Base-by-base conservation (phyloP, 257 asterid genomes). In the Henckelia pumila region DNA sequence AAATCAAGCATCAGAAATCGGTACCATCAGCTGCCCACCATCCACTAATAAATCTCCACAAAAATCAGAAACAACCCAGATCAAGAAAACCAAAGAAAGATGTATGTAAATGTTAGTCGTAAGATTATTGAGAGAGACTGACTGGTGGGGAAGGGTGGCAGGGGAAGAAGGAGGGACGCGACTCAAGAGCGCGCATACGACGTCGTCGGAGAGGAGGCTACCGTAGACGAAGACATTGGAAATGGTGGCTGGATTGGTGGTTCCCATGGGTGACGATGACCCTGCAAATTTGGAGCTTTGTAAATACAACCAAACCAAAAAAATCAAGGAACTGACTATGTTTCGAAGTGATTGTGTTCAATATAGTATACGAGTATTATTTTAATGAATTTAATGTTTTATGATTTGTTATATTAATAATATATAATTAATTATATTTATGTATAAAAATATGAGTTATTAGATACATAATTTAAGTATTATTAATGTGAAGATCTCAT, bases 141-240 rank as follows among this genome's bases (percentile, higher is more conserved):
- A 80, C 89, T 62, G 67, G 78, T 64, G 53, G 21, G 64, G 67
- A 60, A 80, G 83, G 52, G 28, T 24, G 17, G 85, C 88, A 0
- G 80, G 77, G 33, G 80, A 78, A 68, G 77, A 74, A 16, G 35
- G 70, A 69, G 87, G 85, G 24, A 82, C 61, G 35, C 88, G 90
- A 40, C 79, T 80, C 80, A 94, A 73, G 49, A 94, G 95, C 22
- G 67, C 85, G 0, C 82, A 81, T 56, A 88, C 97, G 81, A 94
- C 95, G 75, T 94, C 96, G 80, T 94, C 97, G 0, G 89, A 80
- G 17, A 88, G 81, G 77, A 93, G 97, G 81, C 97, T 94, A 71
- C 99, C 99, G 68, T 94, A 94, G 47, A 94, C 97, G 83, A 94
- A 94, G 30, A 91, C 96, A 25, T 79, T 85, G 50, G 85, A 80